phyloP scores from a whole-genome alignment of 2,329 filamentous ascomycete species.

The Pezicula neosporulosa region DNA sequence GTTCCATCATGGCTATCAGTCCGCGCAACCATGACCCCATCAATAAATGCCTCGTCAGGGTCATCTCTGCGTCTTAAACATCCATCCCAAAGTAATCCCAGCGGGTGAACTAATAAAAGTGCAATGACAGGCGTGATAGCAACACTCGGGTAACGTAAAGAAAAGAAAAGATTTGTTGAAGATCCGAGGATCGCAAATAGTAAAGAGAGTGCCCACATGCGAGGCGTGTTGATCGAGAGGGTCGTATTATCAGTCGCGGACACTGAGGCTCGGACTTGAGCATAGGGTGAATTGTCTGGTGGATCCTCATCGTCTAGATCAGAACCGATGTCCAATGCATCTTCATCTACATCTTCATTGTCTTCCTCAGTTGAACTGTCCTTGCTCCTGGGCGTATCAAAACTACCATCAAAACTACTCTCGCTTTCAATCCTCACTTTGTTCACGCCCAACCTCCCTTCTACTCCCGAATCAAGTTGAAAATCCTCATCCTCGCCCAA shows the following conservation, averaged over 20 bases:
- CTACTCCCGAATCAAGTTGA: too few species aligned
- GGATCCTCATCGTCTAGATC: conserved; percentile 42
- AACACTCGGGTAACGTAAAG: conserved; percentile 84
- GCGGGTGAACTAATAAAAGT: conserved; percentile 77
- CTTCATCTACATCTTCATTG: conserved; percentile 13
- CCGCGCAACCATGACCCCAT: conserved; percentile 36
- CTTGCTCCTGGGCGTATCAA: neutral
- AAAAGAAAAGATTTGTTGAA: conserved; percentile 85
- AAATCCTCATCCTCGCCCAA: neutral
- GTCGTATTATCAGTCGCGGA: conserved; percentile 70
- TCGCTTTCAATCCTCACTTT: too few species aligned
- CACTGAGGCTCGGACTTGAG: conserved; percentile 78
- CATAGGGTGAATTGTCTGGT: conserved; percentile 70
- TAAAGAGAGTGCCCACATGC: conserved; percentile 82
- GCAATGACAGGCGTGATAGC: conserved; percentile 88
- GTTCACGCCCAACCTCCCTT: too few species aligned
- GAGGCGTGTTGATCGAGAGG: conserved; percentile 81
- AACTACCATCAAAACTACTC: too few species aligned
- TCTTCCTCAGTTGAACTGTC: neutral
- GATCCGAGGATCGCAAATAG: conserved; percentile 79
- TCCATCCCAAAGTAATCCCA: conserved; percentile 77
- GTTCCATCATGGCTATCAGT: neutral
- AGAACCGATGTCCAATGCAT: conserved; percentile 1
- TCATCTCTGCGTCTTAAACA: conserved; percentile 59
- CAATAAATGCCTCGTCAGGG: conserved; percentile 51